Conservation (phyloP, 768 basidiomycete species). For the Leccinum broughii region DNA sequence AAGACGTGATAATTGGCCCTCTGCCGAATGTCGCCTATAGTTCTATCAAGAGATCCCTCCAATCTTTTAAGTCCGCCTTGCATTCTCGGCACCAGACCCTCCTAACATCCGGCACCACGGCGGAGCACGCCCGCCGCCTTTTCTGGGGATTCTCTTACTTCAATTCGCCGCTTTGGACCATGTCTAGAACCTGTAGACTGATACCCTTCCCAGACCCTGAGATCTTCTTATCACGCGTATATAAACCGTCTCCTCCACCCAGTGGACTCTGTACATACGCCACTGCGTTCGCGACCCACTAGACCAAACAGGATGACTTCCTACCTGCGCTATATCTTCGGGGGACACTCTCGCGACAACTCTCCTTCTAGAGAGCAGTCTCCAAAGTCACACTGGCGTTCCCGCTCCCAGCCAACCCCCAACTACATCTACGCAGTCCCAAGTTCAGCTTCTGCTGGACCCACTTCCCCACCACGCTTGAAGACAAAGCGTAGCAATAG, state of each 20-base stretch:
- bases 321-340: slow-evolving; percentile 51
- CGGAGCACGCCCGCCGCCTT: slow-evolving; percentile 21
- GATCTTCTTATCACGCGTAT: slow-evolving; percentile 23
- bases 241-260: slow-evolving; percentile 24
- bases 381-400: slow-evolving; percentile 45
- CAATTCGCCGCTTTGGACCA: slow-evolving; percentile 26
- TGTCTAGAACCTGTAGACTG: slow-evolving; percentile 23
- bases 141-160: slow-evolving; percentile 37
- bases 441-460: slow-evolving; percentile 26
- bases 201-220: slow-evolving; percentile 25
- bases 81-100: slow-evolving; percentile 24
- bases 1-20: slow-evolving; percentile 32
- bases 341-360: slow-evolving; percentile 32
- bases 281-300: slow-evolving; percentile 19
- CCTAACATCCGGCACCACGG: slow-evolving; percentile 15
- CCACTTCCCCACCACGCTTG: slow-evolving; percentile 39
- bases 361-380: slow-evolving; percentile 27
- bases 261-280: slow-evolving; percentile 18
- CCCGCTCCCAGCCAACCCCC: slow-evolving; percentile 40
- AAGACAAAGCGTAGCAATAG: slow-evolving; percentile 43
- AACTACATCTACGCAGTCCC: slow-evolving; percentile 44
- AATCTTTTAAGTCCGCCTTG: slow-evolving; percentile 15
- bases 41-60: slow-evolving; percentile 12
- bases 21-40: slow-evolving; percentile 10
- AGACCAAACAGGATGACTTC: slow-evolving; percentile 43